phyloP scores from a whole-genome alignment of 257 asterid species.

The Jacaranda mimosifolia region DNA sequence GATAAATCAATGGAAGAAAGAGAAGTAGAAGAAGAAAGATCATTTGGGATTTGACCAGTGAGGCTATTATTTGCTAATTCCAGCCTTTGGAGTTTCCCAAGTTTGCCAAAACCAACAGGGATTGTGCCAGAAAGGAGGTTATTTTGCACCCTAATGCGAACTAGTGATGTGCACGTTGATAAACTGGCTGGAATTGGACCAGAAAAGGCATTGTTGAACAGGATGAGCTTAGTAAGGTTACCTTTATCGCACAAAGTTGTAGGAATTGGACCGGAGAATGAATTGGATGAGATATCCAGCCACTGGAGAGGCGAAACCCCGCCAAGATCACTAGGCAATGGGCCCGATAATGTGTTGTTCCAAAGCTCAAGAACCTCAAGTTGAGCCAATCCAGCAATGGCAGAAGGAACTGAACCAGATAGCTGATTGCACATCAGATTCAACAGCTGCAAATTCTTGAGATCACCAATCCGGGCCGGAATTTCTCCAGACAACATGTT shows the following conservation, averaged over 20 bases:
- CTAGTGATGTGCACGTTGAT: constrained; percentile 60
- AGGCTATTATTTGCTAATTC: constrained; percentile 68
- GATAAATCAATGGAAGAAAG: constrained; percentile 77
- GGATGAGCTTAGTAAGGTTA: constrained; percentile 72
- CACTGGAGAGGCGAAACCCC: constrained; percentile 60
- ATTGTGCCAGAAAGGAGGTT: constrained; percentile 66
- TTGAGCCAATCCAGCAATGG: constrained; percentile 49
- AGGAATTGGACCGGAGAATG: constrained; percentile 62
- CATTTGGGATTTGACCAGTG: constrained; percentile 70
- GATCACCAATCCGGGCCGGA: constrained; percentile 55
- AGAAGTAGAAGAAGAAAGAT: constrained; percentile 62
- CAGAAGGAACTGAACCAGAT: constrained; percentile 64
- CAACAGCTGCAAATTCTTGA: constrained; percentile 60
- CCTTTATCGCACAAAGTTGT: constrained; percentile 59
- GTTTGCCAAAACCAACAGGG: constrained; percentile 73
- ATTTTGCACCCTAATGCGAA: constrained; percentile 75
- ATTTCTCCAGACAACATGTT: constrained; percentile 66
- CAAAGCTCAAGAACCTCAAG: constrained; percentile 66
- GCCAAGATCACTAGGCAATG: constrained; percentile 69
- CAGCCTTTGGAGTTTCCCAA: constrained; percentile 63
- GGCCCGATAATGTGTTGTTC: constrained; percentile 75
- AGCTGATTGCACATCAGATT: constrained; percentile 68
- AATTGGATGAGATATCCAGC: constrained; percentile 71
- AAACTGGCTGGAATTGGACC: constrained; percentile 69
- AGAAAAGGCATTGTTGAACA: constrained; percentile 70